Conservation (phyloP, 2,329 filamentous ascomycete genomes). For the Metarhizium rileyi region DNA sequence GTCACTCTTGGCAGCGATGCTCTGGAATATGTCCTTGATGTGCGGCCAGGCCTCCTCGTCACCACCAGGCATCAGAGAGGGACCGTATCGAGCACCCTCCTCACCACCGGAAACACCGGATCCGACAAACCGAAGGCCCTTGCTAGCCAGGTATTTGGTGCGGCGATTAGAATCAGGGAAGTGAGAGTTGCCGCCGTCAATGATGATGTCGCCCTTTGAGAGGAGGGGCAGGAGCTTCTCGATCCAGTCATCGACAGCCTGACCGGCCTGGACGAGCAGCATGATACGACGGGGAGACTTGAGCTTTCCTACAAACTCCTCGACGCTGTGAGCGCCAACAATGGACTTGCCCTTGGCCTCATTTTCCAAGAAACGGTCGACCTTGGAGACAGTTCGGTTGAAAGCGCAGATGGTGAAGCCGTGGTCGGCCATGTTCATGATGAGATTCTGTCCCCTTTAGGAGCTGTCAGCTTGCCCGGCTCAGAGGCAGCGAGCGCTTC, state of each 20-base stretch:
- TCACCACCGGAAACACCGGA: constrained; percentile 98
- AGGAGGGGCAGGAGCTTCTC: constrained; percentile 81
- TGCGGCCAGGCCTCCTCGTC: constrained; percentile 96
- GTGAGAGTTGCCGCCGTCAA: constrained; percentile 96
- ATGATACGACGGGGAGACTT: constrained; percentile 96
- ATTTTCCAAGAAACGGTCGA: constrained; percentile 86
- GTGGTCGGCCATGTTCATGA: constrained; percentile 81
- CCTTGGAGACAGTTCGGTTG: constrained; percentile 98
- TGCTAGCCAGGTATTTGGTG: constrained; percentile 73
- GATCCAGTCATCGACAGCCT: constrained; percentile 98
- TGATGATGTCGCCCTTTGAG: constrained; percentile 91
- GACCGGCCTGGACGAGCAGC: constrained; percentile 97
- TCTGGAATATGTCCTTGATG: constrained; percentile 99
- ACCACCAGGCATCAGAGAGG: constrained; percentile 97
- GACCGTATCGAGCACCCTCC: constrained; percentile 96
- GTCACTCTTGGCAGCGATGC: constrained; percentile 95
- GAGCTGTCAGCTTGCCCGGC: constrained; percentile 6
- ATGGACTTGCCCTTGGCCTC: constrained; percentile 94
- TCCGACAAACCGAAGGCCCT: constrained; percentile 93
- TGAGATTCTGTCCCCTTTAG: constrained; percentile 68
- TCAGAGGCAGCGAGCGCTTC: constrained; percentile 6
- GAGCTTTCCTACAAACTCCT: constrained; percentile 94
- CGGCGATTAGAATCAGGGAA: constrained; percentile 98
- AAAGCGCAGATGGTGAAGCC: constrained; percentile 96
- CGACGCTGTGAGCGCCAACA: constrained; percentile 81